These are phyloP conservation scores for Debaryomyces fabryi DNA, from an alignment of 1,139 yeast genomes.

Conservation along the genomic window DNA sequence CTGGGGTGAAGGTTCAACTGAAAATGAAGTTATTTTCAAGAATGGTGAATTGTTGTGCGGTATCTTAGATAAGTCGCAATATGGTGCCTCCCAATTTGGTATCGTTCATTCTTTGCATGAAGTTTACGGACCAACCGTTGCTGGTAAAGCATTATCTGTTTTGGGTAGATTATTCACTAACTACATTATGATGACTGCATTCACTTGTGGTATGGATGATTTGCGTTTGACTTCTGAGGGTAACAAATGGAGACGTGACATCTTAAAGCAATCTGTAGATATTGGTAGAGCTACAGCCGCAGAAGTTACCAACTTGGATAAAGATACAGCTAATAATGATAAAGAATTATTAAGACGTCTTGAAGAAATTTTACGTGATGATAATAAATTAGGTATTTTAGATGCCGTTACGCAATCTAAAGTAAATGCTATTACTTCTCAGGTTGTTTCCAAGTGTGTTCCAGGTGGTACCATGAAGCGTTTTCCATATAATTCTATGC, in stretches of 20 bases:
- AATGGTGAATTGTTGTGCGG: slow-evolving; percentile 91
- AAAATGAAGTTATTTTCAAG: slow-evolving; percentile 81
- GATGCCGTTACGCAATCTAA: slow-evolving; percentile 97
- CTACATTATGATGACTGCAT: slow-evolving; percentile 88
- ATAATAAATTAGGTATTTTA: slow-evolving; percentile 84
- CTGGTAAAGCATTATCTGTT: slow-evolving; percentile 87
- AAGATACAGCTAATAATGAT: slow-evolving; percentile 57
- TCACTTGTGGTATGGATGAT: slow-evolving; percentile 99
- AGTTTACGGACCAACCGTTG: slow-evolving; percentile 87
- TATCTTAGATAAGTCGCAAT: slow-evolving; percentile 95
- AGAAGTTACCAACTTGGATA: slow-evolving; percentile 85
- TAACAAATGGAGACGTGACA: slow-evolving; percentile 83
- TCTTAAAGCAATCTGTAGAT: slow-evolving; percentile 73
- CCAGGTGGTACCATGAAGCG: slow-evolving; percentile 95
- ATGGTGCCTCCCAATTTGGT: slow-evolving; percentile 98
- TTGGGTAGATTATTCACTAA: slow-evolving; percentile 94
- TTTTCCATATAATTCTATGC: slow-evolving; percentile 97
- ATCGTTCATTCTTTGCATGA: slow-evolving; percentile 95
- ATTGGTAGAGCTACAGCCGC: slow-evolving; percentile 91
- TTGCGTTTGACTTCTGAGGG: slow-evolving; percentile 90
- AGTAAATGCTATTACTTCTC: slow-evolving; percentile 88
- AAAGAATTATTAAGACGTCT: slow-evolving; percentile 84
- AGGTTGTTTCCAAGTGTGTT: slow-evolving; percentile 91
- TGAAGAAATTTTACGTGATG: slow-evolving; percentile 95
- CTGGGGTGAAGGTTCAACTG: slow-evolving; percentile 86